These are phyloP conservation scores for Malassezia obtusa DNA, from an alignment of 1,284 basidiomycete genomes.

Conservation along the genomic window DNA sequence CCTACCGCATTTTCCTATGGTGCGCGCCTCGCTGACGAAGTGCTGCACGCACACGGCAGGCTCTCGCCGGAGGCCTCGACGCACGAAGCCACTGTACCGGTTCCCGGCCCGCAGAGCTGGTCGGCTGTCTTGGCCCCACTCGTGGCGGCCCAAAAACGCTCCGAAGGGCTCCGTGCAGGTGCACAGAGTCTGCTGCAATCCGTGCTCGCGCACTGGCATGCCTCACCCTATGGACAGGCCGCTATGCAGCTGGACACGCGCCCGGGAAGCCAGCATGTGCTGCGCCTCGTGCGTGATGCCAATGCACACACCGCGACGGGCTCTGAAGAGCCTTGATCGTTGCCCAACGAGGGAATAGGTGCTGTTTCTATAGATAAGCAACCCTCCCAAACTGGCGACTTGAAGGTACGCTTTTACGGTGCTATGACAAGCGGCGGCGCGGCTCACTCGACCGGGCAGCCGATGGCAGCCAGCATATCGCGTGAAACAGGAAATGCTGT, in stretches of 20 bases:
- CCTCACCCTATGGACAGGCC: neutral
- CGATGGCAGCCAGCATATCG: slow-evolving; percentile 25
- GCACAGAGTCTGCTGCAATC: neutral
- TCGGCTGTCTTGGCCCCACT: neutral
- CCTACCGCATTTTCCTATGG: neutral
- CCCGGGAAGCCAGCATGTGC: neutral
- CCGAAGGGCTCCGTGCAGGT: neutral
- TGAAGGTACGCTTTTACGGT: slow-evolving; percentile 25
- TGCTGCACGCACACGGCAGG: slow-evolving; percentile 6
- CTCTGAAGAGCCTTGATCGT: no score
- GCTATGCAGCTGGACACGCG: neutral
- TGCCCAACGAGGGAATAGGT: no score
- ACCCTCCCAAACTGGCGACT: slow-evolving; percentile 20
- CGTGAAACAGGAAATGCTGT: slow-evolving; percentile 41
- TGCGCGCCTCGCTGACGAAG: slow-evolving; percentile 11
- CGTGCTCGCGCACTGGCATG: neutral
- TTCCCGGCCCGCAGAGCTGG: slow-evolving; percentile 7
- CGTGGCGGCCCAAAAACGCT: neutral
- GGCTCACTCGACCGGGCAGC: slow-evolving; percentile 40
- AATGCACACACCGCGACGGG: slow-evolving; percentile 29
- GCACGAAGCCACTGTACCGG: neutral
- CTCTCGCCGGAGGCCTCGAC: neutral
- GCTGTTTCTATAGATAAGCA: no score
- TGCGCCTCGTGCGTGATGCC: neutral
- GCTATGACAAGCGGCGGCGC: slow-evolving; percentile 20